These are phyloP conservation scores for Bjerkandera adusta DNA, from an alignment of 1,284 basidiomycete species.

Conservation along the genomic window DNA sequence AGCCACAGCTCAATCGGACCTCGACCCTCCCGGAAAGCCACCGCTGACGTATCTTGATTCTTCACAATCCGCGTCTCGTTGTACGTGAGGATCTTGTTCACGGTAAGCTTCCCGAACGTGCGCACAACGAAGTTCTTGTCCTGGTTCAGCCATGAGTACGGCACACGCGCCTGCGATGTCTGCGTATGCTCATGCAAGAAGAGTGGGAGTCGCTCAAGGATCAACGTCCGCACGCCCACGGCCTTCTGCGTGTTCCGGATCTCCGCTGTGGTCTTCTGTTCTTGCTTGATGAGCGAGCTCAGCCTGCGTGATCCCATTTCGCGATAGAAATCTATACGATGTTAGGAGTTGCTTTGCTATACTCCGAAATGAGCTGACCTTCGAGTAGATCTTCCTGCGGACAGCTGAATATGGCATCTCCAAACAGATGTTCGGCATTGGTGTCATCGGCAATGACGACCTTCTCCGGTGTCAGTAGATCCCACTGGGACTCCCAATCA, in stretches of 20 bases:
- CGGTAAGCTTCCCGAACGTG: constrained; percentile 57
- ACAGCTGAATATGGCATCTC: constrained; percentile 74
- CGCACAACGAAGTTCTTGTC: constrained; percentile 73
- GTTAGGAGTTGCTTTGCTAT: neutral
- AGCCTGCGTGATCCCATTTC: constrained; percentile 70
- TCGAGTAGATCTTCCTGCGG: constrained; percentile 90
- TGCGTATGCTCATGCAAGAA: constrained; percentile 91
- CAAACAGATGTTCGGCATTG: constrained; percentile 75
- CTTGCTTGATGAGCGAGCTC: constrained; percentile 72
- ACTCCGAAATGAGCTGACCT: constrained; percentile 37
- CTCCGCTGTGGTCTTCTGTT: constrained; percentile 63
- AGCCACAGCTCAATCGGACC: constrained; percentile 78
- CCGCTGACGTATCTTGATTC: constrained; percentile 74
- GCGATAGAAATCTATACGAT: constrained; percentile 57
- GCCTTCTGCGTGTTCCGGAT: constrained; percentile 47
- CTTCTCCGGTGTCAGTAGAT: constrained; percentile 58
- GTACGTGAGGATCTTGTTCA: constrained; percentile 59
- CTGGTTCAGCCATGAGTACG: constrained; percentile 73
- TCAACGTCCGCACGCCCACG: constrained; percentile 52
- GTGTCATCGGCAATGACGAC: constrained; percentile 83
- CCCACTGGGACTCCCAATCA: constrained; percentile 65
- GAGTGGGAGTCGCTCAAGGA: constrained; percentile 87
- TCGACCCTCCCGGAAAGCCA: constrained; percentile 54
- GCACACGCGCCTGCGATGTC: constrained; percentile 57
- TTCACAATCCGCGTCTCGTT: constrained; percentile 47